Conservation (phyloP, 345 rosid species). For the Isatis tinctoria region DNA sequence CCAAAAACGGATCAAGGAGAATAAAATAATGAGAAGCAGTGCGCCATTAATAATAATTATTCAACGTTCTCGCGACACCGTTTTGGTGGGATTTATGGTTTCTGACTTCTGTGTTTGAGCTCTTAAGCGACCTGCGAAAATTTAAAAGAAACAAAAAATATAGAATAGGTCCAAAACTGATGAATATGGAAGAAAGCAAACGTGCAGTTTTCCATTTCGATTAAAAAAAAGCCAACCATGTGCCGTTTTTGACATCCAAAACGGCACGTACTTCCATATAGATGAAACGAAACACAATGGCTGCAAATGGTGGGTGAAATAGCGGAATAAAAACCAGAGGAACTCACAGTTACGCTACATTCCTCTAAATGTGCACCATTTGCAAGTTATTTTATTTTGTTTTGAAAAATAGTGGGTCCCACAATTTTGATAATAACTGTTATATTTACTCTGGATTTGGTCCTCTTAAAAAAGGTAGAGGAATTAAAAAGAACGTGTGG, state of each 20-base stretch:
- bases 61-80: conserved; percentile 26
- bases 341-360: too few species aligned
- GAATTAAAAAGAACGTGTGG: too few species aligned
- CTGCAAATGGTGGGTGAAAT: too few species aligned
- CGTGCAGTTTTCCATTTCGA: background rate
- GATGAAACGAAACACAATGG: background rate
- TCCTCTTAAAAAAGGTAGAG: too few species aligned
- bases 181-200: background rate
- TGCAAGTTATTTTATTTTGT: too few species aligned
- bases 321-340: too few species aligned
- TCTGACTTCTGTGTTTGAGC: background rate
- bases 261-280: conserved; percentile 6
- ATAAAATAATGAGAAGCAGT: conserved; percentile 23
- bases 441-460: too few species aligned
- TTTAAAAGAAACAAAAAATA: background rate
- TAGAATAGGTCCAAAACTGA: background rate
- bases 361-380: too few species aligned
- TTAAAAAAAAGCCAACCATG: background rate
- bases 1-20: conserved; percentile 34
- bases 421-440: too few species aligned
- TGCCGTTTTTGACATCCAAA: conserved; percentile 12
- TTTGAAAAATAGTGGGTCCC: too few species aligned
- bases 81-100: conserved; percentile 21
- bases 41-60: conserved; percentile 2
- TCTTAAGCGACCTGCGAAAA: conserved; percentile 10